These are phyloP conservation scores for Fusarium sp. DNA, from an alignment of 2,329 filamentous ascomycete genomes.

Conservation along the genomic window DNA sequence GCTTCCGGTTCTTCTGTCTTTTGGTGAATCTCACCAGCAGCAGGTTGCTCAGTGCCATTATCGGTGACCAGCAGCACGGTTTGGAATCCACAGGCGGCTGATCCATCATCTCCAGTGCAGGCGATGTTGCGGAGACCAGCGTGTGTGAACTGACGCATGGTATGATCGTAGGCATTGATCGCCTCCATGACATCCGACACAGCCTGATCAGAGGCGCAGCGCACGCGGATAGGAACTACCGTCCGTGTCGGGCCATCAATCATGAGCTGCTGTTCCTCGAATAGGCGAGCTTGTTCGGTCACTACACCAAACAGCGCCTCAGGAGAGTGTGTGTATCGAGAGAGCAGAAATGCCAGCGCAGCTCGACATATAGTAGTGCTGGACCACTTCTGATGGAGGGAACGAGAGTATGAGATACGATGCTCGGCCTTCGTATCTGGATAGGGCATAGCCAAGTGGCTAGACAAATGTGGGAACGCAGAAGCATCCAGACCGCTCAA, in stretches of 20 bases:
- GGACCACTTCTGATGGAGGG: background rate
- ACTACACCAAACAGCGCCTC: conserved; percentile 17
- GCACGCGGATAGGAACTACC: conserved; percentile 8
- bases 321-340: conserved; percentile 12
- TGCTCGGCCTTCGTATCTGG: background rate
- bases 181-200: background rate
- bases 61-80: conserved; percentile 14
- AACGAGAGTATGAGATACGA: accelerated
- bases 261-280: background rate
- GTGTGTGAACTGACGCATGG: background rate
- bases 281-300: conserved; percentile 4
- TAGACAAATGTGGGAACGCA: conserved; percentile 7
- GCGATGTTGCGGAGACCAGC: conserved; percentile 12
- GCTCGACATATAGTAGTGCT: background rate
- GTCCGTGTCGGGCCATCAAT: background rate
- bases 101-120: conserved; percentile 2
- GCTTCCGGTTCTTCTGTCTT: background rate
- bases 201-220: background rate
- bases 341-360: conserved; percentile 15
- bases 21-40: background rate
- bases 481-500: conserved; percentile 11
- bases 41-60: accelerated
- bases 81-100: conserved; percentile 25
- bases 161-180: background rate
- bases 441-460: background rate